phyloP scores from a whole-genome alignment of 202 grass and related monocot genomes.

The Thinopyrum obtusiflorum region DNA sequence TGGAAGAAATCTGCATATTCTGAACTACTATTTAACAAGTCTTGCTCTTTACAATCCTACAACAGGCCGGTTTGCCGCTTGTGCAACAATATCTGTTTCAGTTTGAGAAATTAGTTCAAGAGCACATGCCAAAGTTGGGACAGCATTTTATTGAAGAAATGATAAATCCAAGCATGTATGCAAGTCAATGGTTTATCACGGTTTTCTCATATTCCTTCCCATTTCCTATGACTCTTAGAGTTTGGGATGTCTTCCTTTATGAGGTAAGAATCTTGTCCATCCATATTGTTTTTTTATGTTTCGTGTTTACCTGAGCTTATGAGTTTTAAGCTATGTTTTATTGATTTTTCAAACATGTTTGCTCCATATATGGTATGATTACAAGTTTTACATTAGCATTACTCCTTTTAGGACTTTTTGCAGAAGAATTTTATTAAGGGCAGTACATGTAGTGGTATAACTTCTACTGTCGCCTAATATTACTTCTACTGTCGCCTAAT shows the following conservation, averaged over 20 bases:
- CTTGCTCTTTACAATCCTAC: conserved; percentile 32
- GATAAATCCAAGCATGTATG: conserved; percentile 98
- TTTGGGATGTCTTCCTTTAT: conserved; percentile 97
- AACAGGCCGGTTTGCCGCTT: conserved; percentile 76
- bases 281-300: background rate
- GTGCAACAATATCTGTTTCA: conserved; percentile 88
- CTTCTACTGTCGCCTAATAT: background rate
- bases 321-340: background rate
- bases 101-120: conserved; percentile 85
- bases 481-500: background rate
- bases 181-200: conserved; percentile 96
- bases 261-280: conserved; percentile 59
- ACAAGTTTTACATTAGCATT: conserved; percentile 11
- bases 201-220: conserved; percentile 93
- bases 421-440: background rate
- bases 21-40: conserved; percentile 12
- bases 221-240: conserved; percentile 79
- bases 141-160: conserved; percentile 89
- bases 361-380: background rate
- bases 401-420: background rate
- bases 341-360: conserved; percentile 12
- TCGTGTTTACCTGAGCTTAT: background rate
- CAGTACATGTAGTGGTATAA: background rate
- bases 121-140: conserved; percentile 81
- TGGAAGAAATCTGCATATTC: conserved; percentile 25